Conservation (phyloP, 2,329 filamentous ascomycete species). For the Aspergillus awamori region DNA sequence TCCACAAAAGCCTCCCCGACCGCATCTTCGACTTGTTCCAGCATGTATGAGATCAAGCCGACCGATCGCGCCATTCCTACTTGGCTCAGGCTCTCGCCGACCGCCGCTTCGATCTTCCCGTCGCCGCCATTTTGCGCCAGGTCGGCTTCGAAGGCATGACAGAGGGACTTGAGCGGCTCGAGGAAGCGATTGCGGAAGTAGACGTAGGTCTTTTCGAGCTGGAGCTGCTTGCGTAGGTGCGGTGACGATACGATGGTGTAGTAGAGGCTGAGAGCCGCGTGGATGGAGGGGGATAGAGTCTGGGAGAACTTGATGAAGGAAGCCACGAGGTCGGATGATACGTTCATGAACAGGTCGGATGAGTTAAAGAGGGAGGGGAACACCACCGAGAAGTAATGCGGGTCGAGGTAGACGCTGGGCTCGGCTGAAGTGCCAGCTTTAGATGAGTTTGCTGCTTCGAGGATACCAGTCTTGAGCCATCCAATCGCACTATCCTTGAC, state of each 20-base stretch:
- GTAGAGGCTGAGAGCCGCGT: conserved; percentile 61
- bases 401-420: conserved; percentile 37
- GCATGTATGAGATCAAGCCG: conserved; percentile 34
- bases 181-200: conserved; percentile 39
- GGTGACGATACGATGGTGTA: conserved; percentile 57
- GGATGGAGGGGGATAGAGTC: conserved; percentile 51
- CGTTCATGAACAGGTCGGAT: conserved; percentile 44
- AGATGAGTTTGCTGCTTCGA: conserved; percentile 45
- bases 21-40: conserved; percentile 41
- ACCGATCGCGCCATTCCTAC: conserved; percentile 41
- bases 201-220: conserved; percentile 43
- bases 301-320: conserved; percentile 56
- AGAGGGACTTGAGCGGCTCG: conserved; percentile 35
- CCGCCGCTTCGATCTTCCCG: conserved; percentile 37
- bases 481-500: conserved; percentile 61
- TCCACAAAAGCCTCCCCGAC: conserved; percentile 33
- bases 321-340: conserved; percentile 40
- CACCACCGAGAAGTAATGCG: conserved; percentile 44
- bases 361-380: conserved; percentile 58
- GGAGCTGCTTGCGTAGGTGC: conserved; percentile 51
- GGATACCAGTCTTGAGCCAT: conserved; percentile 64
- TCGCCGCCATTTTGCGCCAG: conserved; percentile 39
- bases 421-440: conserved; percentile 15
- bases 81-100: conserved; percentile 39
- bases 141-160: conserved; percentile 37